Base-by-base conservation (phyloP, 1,284 basidiomycete species). In the Cutaneotrichosporon sp. region DNA sequence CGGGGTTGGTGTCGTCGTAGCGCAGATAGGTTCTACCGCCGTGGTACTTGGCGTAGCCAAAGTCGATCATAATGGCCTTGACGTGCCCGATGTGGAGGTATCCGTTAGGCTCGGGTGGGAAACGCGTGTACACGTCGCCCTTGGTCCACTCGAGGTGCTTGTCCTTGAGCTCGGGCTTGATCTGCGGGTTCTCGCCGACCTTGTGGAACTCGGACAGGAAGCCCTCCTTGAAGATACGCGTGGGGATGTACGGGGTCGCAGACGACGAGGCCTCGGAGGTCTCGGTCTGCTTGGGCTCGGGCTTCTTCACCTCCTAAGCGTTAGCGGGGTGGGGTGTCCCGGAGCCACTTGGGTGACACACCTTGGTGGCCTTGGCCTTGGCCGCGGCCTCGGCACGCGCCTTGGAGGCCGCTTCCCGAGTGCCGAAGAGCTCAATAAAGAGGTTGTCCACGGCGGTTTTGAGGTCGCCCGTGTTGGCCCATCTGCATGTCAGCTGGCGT, bases 1-100 rank as follows among this genome's bases (percentile, higher is more conserved):
- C 91, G 0, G 96, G 96, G 74, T 99, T 99, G 36, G 96, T 99
- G 75, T 99, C 96, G 71, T 99, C 96, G 70, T 88, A 99, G 47
- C 73, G 84, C 43, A 99, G 80, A 71, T 97, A 97, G 63, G 89
- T 91, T 66, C 87, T 84, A 26, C 96, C 96, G 18, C 83, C 82
- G 70, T 97, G 82, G 74, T 90, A 84, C 20, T 90, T 90, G 22
- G 96, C 96, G 71, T 90, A 99, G 26, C 96, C 96, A 75, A 98
- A 99, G 77, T 96, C 90, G 63, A 98, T 85, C 67, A 97, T 96
- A 66, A 99, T 97, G 8, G 96, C 94, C 73, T 98, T 98, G 50
- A 93, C 96, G 70, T 98, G 96, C 4, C 92, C 93, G 56, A 97
- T 91, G 73, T 97, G 93, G 45, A 97, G 80, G 77, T 83, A 97